phyloP scores from a whole-genome alignment of 176 grass and related monocot genomes.

The Juncus effusus region DNA sequence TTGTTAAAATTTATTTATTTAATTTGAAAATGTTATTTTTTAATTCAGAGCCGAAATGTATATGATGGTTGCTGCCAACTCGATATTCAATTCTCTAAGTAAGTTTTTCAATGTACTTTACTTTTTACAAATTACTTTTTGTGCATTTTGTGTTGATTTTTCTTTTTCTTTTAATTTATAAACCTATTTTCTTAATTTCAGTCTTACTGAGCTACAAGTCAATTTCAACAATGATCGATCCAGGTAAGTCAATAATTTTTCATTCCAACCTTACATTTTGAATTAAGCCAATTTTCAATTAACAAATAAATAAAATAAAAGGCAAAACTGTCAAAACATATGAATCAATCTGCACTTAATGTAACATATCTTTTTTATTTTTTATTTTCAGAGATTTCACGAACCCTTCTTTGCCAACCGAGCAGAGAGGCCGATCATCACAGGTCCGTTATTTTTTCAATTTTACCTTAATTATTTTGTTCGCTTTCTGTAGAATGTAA shows the following conservation, averaged over 20 bases:
- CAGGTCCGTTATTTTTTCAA: slow-evolving; percentile 35
- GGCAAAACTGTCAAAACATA: slow-evolving; percentile 7
- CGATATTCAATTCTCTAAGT: slow-evolving; percentile 59
- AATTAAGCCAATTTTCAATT: neutral
- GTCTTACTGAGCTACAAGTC: slow-evolving; percentile 51
- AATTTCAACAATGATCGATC: slow-evolving; percentile 59
- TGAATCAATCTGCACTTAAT: neutral
- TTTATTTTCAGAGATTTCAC: slow-evolving; percentile 53
- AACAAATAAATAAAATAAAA: neutral
- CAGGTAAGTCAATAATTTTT: slow-evolving; percentile 31
- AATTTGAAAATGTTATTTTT: slow-evolving; percentile 9
- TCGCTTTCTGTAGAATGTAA: neutral
- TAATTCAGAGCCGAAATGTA: slow-evolving; percentile 44
- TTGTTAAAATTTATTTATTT: neutral
- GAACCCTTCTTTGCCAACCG: slow-evolving; percentile 54
- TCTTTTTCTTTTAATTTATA: slow-evolving; percentile 9
- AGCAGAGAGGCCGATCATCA: slow-evolving; percentile 53
- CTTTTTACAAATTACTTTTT: no score
- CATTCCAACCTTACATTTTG: neutral
- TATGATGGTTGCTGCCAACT: slow-evolving; percentile 66
- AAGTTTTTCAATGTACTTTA: slow-evolving; percentile 5
- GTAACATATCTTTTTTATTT: neutral
- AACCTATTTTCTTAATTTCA: slow-evolving; percentile 24
- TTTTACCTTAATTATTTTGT: neutral
- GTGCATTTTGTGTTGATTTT: neutral